These are phyloP conservation scores for Chytridiales sp. DNA, from an alignment of 371 early-diverging fungal species.

Conservation along the genomic window DNA sequence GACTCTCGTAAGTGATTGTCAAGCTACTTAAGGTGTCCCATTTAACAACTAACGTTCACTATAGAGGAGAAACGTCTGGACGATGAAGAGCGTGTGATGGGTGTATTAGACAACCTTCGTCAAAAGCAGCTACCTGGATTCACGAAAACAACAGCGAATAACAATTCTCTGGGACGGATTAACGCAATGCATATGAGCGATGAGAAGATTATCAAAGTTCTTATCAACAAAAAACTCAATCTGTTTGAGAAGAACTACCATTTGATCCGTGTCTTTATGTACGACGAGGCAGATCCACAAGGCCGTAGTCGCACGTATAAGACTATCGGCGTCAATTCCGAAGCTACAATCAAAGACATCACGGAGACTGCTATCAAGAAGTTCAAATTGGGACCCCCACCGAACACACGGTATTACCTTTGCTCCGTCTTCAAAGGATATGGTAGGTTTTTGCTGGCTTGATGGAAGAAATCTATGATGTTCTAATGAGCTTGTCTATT, in stretches of 20 bases:
- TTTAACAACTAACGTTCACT: not conserved
- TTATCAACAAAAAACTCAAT: slow-evolving; percentile 49
- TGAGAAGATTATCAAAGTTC: slow-evolving; percentile 46
- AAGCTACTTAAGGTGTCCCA: not conserved
- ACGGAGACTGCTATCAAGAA: slow-evolving; percentile 38
- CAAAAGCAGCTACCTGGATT: slow-evolving; percentile 44
- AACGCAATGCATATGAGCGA: slow-evolving; percentile 31
- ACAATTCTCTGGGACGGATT: slow-evolving; percentile 7
- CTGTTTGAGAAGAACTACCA: slow-evolving; percentile 43
- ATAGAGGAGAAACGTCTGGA: slow-evolving; percentile 38
- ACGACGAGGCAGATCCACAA: slow-evolving; percentile 24
- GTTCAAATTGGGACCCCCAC: slow-evolving; percentile 32
- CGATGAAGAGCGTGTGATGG: slow-evolving; percentile 32
- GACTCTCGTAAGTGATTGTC: slow-evolving; percentile 39
- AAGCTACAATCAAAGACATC: slow-evolving; percentile 30
- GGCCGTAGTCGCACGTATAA: slow-evolving; percentile 36
- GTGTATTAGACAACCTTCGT: slow-evolving; percentile 37
- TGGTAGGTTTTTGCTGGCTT: slow-evolving; percentile 18
- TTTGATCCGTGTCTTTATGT: slow-evolving; percentile 38
- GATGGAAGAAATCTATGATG: no score
- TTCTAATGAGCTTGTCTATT: no score
- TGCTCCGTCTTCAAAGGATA: slow-evolving; percentile 29
- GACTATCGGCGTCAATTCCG: slow-evolving; percentile 42
- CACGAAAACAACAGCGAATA: slow-evolving; percentile 19
- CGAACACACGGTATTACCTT: slow-evolving; percentile 31